Base-by-base conservation (phyloP, 495 filamentous ascomycete species). In the Astrocystis sublimbata region DNA sequence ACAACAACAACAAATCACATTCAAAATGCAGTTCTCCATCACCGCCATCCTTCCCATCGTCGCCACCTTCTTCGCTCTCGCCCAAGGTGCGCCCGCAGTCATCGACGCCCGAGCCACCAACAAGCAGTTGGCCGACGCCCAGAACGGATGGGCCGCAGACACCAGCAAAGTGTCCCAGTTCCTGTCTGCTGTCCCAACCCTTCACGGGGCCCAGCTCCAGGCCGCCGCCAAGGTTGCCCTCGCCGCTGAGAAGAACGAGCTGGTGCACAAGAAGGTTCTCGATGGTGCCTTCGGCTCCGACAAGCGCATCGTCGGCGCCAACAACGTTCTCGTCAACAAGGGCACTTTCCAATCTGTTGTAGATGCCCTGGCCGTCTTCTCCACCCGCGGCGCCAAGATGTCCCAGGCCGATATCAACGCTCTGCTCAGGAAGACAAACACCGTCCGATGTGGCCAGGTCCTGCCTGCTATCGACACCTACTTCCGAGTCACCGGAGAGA, bases 261-360 rank as follows among this genome's bases (percentile, higher is more conserved):
- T 68, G 35, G 40, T 58, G 35, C 65, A 68, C 43, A 68, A 68
- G 43, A 52, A 45, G 55, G 58, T 68, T 12, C 62, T 68, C 4
- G 65, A 68, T 38, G 10, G 33, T 12, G 31, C 2, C 19, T 24
- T 68, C 17, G 26, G 31, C 15, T 12, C 41, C 26, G 60, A 47
- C 24, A 3, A 15, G 12, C 30, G 23, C 17, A 55, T 68, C 15
- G 42, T 52, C n/a, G 43, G 15, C 15, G 65, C 65, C 38, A 65
- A 68, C 31, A 52, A 60, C 21, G 56, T 63, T 12, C 62, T 68
- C 21, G 65, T 55, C 35, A 62, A 49, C 28, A 36, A 65, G 45
- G 62, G 65, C 19, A 51, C 62, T 5, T 68, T 68, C 62, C 65
- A 68, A 23, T 54, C 62, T 42, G 65, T 68, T 7, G 65, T 68